Conservation (phyloP, 2,329 filamentous ascomycete genomes). For the Didymella glomerata region DNA sequence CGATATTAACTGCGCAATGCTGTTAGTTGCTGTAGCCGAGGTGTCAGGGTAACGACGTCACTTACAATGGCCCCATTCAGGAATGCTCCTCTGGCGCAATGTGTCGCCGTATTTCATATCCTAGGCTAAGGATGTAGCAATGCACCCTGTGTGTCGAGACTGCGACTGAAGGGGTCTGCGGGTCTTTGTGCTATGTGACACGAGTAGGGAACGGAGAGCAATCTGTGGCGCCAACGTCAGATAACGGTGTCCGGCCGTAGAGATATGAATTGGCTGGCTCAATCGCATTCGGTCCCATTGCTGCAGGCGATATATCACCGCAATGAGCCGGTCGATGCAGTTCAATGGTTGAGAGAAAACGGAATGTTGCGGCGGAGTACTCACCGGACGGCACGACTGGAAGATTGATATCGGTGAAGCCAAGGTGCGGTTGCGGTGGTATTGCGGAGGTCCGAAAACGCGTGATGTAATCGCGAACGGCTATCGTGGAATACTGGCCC, state of each 20-base stretch:
- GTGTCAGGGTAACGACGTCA: constrained; percentile 19
- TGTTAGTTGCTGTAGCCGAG: constrained; percentile 26
- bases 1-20: constrained; percentile 74
- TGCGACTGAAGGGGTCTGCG: constrained; percentile 18
- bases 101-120: constrained; percentile 80
- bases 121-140: constrained; percentile 20
- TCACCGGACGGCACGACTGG: constrained; percentile 19
- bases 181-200: constrained; percentile 26
- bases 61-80: constrained; percentile 80
- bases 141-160: constrained; percentile 7
- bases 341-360: constrained; percentile 7
- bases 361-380: constrained; percentile 17
- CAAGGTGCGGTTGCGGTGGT: constrained; percentile 14
- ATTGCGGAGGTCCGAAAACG: constrained; percentile 3
- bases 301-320: constrained; percentile 7
- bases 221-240: constrained; percentile 16
- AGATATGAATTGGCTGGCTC: constrained; percentile 15
- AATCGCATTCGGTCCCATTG: constrained; percentile 17
- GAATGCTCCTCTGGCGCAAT: constrained; percentile 77
- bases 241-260: constrained; percentile 14
- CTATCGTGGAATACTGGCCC: constrained; percentile 2
- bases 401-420: constrained; percentile 1
- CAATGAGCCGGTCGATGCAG: constrained; percentile 12
- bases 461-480: constrained; percentile 14
- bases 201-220: constrained; percentile 11